Conservation (phyloP, 768 basidiomycete genomes). For the Leccinum rimulosum region DNA sequence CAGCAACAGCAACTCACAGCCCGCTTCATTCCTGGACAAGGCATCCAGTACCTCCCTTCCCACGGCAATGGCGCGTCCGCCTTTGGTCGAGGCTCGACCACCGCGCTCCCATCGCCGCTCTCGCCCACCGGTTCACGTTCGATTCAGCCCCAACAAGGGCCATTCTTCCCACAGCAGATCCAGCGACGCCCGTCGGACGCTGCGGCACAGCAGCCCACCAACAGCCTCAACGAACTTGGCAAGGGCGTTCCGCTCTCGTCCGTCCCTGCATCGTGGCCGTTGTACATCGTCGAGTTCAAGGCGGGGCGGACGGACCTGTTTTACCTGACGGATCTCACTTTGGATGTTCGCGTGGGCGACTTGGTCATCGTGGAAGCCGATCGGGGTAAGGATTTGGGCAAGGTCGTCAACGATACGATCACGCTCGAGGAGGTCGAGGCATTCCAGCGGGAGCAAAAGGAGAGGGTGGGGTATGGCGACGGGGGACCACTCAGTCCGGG, state of each 20-base stretch:
- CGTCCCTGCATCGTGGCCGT: slow-evolving; percentile 81
- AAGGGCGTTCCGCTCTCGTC: slow-evolving; percentile 85
- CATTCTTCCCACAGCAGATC: slow-evolving; percentile 31
- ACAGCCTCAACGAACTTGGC: slow-evolving; percentile 60
- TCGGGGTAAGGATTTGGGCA: slow-evolving; percentile 89
- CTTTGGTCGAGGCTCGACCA: slow-evolving; percentile 38
- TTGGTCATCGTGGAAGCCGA: slow-evolving; percentile 97
- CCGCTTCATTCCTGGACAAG: slow-evolving; percentile 63
- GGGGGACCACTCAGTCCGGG: slow-evolving; percentile 48
- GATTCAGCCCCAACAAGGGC: slow-evolving; percentile 29
- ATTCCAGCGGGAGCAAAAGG: slow-evolving; percentile 80
- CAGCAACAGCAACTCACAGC: slow-evolving; percentile 42
- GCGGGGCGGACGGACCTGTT: slow-evolving; percentile 94
- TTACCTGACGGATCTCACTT: slow-evolving; percentile 72
- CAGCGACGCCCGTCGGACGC: slow-evolving; percentile 44
- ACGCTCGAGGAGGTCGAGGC: slow-evolving; percentile 87
- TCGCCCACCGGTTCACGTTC: slow-evolving; percentile 43
- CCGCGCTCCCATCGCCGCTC: slow-evolving; percentile 48
- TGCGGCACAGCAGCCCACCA: slow-evolving; percentile 15
- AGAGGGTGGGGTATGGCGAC: slow-evolving; percentile 43
- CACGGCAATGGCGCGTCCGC: slow-evolving; percentile 30
- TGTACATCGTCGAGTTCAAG: slow-evolving; percentile 98
- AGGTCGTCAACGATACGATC: slow-evolving; percentile 88
- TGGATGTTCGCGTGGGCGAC: slow-evolving; percentile 78
- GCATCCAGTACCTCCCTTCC: slow-evolving; percentile 55